Conservation (phyloP, 768 basidiomycete species). For the Suillus variegatus region DNA sequence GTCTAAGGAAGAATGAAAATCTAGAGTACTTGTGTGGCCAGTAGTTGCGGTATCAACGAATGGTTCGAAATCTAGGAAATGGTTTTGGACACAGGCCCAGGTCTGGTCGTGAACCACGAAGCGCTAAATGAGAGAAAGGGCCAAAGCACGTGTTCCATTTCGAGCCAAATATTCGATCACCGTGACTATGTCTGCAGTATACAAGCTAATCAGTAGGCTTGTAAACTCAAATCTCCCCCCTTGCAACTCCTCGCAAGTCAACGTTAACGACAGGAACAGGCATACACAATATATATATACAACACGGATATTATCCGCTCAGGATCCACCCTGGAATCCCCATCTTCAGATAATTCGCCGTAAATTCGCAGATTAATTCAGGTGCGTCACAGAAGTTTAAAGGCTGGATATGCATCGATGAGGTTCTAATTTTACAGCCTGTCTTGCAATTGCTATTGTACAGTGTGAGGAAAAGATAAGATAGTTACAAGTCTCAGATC, state of each 20-base stretch:
- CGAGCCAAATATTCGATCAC: slow-evolving; percentile 6
- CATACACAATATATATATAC: neutral
- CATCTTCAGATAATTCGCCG: neutral
- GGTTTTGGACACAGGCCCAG: slow-evolving; percentile 8
- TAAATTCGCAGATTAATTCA: neutral
- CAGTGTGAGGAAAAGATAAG: slow-evolving; percentile 17
- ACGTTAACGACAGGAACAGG: too few species aligned
- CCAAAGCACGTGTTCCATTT: slow-evolving; percentile 20
- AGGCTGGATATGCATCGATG: neutral
- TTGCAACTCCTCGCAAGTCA: neutral
- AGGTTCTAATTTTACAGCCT: neutral
- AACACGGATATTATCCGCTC: neutral
- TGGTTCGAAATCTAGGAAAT: slow-evolving; percentile 8
- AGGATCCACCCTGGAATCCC: neutral
- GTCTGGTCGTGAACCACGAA: neutral
- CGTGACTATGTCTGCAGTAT: neutral
- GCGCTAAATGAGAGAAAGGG: slow-evolving; percentile 20
- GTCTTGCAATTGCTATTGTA: slow-evolving; percentile 21
- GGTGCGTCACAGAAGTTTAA: neutral
- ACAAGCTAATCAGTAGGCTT: neutral
- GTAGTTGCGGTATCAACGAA: slow-evolving; percentile 18
- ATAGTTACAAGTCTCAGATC: slow-evolving; percentile 18
- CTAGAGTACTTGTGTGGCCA: slow-evolving; percentile 18
- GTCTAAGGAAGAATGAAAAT: slow-evolving; percentile 17
- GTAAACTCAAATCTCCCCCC: neutral